A percentile compares a stretch with the other conserved stretches of the same genome.
phyloP scores from a whole-genome alignment of 345 rosid genomes.

The Pseudoturritis turrita region DNA sequence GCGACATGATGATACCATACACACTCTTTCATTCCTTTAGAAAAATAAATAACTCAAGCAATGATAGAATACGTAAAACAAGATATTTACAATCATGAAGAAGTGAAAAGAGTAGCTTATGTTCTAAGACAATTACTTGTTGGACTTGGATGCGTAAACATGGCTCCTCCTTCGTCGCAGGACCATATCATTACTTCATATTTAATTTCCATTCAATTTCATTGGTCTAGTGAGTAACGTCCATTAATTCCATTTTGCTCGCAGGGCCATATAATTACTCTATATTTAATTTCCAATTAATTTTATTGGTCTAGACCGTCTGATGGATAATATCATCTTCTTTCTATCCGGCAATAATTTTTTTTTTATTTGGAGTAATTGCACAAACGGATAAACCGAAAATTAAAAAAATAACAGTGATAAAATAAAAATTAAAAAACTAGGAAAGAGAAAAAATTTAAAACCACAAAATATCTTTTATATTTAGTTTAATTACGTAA shows the following conservation, averaged over 20 bases:
- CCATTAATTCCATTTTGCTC: constrained; percentile 11
- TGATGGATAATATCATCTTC: constrained; percentile 14
- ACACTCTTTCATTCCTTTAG: not conserved
- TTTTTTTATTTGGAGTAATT: no score
- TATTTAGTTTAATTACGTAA: no score
- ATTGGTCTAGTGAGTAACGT: constrained; percentile 18
- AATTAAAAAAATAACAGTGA: no score
- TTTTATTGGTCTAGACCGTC: constrained; percentile 11
- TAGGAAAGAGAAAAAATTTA: no score
- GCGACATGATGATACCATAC: constrained; percentile 6
- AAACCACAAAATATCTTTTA: no score
- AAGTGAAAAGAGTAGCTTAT: constrained; percentile 18
- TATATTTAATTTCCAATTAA: constrained; percentile 1
- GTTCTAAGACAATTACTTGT: constrained; percentile 12
- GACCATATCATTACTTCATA: constrained; percentile 22
- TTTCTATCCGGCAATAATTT: not conserved
- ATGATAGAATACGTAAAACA: not conserved
- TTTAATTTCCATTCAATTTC: constrained; percentile 22
- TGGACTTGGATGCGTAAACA: constrained; percentile 18
- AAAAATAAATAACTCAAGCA: not conserved
- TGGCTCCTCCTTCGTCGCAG: constrained; percentile 19
- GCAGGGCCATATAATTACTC: constrained; percentile 13
- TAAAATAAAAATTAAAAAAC: no score
- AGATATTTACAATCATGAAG: constrained; percentile 4
- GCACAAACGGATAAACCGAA: no score